Percentiles rank a stretch among this genome's conserved stretches.
Conservation (phyloP, 176 grass and related monocot genomes). For the Aegilops sharonensis region DNA sequence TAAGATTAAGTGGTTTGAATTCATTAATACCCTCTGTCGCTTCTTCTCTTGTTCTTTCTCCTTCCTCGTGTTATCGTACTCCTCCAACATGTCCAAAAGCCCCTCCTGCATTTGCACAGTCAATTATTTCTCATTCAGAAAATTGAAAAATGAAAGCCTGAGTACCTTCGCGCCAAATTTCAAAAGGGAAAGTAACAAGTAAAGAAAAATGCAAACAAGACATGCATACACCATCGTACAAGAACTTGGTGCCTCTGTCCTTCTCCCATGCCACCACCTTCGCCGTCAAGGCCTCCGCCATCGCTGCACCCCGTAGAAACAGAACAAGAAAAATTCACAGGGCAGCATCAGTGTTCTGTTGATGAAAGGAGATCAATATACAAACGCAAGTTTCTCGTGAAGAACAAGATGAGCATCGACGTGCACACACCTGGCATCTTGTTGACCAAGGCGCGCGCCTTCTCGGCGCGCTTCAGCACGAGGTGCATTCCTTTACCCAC, state of each 20-base stretch:
- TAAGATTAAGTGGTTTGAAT: not conserved
- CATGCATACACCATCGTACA: conserved; percentile 78
- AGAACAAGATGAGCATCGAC: not conserved
- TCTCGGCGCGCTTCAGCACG: conserved; percentile 69
- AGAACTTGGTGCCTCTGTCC: conserved; percentile 51
- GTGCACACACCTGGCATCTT: conserved; percentile 64
- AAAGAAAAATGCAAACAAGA: not conserved
- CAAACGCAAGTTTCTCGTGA: not conserved
- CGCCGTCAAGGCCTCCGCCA: conserved; percentile 55
- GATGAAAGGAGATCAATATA: not conserved
- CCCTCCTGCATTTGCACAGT: conserved; percentile 6
- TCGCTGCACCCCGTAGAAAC: conserved; percentile 35
- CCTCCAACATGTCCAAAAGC: conserved; percentile 39
- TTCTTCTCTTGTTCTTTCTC: conserved; percentile 51
- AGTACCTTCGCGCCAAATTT: not conserved
- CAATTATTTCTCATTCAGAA: not conserved
- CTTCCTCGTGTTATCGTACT: conserved; percentile 29
- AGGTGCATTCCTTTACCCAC: conserved; percentile 70
- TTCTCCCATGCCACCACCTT: conserved; percentile 73
- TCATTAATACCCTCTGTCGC: conserved; percentile 20
- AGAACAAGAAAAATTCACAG: not conserved
- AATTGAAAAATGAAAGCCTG: not conserved
- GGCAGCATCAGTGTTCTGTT: not conserved
- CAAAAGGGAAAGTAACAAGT: not conserved
- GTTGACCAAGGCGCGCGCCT: conserved; percentile 59